A percentile compares a stretch with the other conserved stretches of the same genome.
Evolutionary conservation across 2,329 filamentous ascomycete species (phyloP).

Genomic region (Diaporthe citriasiana): DNA sequence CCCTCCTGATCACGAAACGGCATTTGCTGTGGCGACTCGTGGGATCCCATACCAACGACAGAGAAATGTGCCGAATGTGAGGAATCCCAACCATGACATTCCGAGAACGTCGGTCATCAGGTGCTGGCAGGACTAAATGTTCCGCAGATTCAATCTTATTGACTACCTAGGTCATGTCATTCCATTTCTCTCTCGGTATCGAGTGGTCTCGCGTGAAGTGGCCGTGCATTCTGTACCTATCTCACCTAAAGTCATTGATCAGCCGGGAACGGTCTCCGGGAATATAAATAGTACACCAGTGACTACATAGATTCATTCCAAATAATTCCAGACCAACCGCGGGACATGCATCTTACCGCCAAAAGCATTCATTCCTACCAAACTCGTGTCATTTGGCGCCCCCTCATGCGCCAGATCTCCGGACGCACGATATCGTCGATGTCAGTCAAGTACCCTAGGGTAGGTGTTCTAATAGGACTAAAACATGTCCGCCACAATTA

Average conservation of each 20-base stretch:
- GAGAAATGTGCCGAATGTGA: neutral
- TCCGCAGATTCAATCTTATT: neutral
- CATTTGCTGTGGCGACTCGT: neutral
- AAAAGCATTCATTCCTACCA: neutral
- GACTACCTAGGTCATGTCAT: neutral
- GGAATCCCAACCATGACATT: neutral
- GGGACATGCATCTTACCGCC: neutral
- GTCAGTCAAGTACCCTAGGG: neutral
- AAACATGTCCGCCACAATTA: neutral
- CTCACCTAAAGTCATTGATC: too few relatives aligned
- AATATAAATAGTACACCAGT: neutral
- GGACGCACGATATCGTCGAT: neutral
- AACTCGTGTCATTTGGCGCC: neutral
- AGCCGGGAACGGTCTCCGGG: constrained; percentile 10
- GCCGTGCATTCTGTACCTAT: too few relatives aligned
- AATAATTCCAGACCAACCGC: neutral
- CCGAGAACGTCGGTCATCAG: neutral
- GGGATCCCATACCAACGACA: neutral
- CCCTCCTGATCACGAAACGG: neutral
- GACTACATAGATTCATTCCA: neutral
- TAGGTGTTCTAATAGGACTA: neutral
- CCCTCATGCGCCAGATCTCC: neutral
- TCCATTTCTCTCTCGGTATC: neutral
- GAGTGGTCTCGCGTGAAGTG: neutral
- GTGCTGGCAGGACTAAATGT: too few relatives aligned